Conservation (phyloP, 2,329 filamentous ascomycete genomes). For the Pseudogymnoascus sp. region DNA sequence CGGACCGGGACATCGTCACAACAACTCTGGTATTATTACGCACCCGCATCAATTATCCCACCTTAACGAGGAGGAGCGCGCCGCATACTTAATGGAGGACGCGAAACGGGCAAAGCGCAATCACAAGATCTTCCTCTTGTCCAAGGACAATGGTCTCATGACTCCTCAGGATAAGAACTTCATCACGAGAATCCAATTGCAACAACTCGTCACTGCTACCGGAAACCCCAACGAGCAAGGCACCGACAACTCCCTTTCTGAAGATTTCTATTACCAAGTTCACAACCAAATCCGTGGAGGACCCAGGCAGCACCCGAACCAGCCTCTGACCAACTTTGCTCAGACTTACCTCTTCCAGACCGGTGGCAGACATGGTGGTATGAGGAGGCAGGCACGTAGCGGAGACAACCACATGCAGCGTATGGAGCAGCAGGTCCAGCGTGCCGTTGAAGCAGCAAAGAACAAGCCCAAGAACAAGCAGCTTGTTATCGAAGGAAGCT, state of each 20-base stretch:
- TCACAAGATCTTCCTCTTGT: slow-evolving; percentile 92
- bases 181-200: slow-evolving; percentile 93
- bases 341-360: slow-evolving; percentile 97
- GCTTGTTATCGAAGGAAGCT: slow-evolving; percentile 87
- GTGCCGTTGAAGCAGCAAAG: slow-evolving; percentile 94
- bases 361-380: slow-evolving; percentile 68
- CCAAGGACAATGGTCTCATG: slow-evolving; percentile 94
- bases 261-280: slow-evolving; percentile 99
- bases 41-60: slow-evolving; percentile 68
- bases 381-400: slow-evolving; percentile 67
- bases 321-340: slow-evolving; percentile 90
- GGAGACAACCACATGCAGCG: slow-evolving; percentile 97
- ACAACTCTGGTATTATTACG: slow-evolving; percentile 45
- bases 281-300: slow-evolving; percentile 89
- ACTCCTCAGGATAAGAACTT: slow-evolving; percentile 99
- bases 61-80: slow-evolving; percentile 76
- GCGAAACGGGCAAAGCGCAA: slow-evolving; percentile 93
- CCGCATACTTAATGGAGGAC: slow-evolving; percentile 79
- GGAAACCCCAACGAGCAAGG: slow-evolving; percentile 76
- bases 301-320: slow-evolving; percentile 81
- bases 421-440: slow-evolving; percentile 98
- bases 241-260: slow-evolving; percentile 70
- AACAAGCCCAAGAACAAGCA: slow-evolving; percentile 97
- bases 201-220: slow-evolving; percentile 88
- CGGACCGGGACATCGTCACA: slow-evolving; percentile 28